A percentile compares a stretch with the other conserved stretches of the same genome.
Conservation (phyloP, 352 stramenopile species). For the Thalassiosira hispida region DNA sequence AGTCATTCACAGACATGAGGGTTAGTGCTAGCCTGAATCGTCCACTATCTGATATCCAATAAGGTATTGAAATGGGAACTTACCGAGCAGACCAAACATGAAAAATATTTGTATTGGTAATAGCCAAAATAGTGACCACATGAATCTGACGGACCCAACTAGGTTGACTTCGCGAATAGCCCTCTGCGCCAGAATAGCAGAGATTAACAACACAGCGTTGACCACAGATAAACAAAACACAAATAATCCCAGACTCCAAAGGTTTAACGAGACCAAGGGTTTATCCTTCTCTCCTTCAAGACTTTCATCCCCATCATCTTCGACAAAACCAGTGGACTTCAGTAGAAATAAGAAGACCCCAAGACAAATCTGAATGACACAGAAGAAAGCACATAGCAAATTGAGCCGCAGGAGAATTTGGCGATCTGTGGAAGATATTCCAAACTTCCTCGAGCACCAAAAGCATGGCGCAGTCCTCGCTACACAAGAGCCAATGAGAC, state of each 20-base stretch:
- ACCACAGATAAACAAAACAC: slow-evolving; percentile 54
- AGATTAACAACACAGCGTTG: slow-evolving; percentile 60
- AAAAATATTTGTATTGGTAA: slow-evolving; percentile 52
- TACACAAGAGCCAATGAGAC: slow-evolving; percentile 42
- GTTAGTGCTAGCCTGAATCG: neutral
- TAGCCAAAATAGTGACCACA: slow-evolving; percentile 75
- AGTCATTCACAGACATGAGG: slow-evolving; percentile 26
- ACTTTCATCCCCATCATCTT: too few relatives aligned
- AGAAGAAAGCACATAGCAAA: slow-evolving; percentile 63
- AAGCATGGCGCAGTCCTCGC: slow-evolving; percentile 67
- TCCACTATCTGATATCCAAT: neutral
- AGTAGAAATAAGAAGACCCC: too few relatives aligned
- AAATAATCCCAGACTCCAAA: slow-evolving; percentile 39
- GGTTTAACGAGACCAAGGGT: too few relatives aligned
- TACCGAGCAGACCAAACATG: slow-evolving; percentile 49
- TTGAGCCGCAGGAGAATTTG: slow-evolving; percentile 70
- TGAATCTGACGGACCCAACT: slow-evolving; percentile 66
- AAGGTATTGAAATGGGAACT: neutral
- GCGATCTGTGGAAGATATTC: slow-evolving; percentile 59
- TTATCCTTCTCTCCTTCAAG: too few relatives aligned
- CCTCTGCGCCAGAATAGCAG: slow-evolving; percentile 55
- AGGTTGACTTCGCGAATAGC: slow-evolving; percentile 74
- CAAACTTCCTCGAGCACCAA: slow-evolving; percentile 47
- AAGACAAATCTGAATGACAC: slow-evolving; percentile 56
- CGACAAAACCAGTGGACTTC: too few relatives aligned